These are phyloP conservation scores for Penicillium carneum DNA, from an alignment of 2,329 filamentous ascomycete genomes.

Conservation along the genomic window DNA sequence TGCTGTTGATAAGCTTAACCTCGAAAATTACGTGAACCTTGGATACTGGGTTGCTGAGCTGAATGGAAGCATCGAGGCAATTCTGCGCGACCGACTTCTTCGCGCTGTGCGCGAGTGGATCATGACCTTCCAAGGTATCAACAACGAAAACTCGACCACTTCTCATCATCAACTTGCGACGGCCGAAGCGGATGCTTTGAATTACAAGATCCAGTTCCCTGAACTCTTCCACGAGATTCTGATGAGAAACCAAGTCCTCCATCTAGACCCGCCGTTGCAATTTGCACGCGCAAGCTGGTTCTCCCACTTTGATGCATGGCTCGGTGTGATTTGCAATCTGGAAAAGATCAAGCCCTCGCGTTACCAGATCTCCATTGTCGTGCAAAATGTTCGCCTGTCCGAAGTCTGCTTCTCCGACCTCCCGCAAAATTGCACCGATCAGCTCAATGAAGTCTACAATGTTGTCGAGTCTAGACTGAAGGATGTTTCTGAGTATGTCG, in stretches of 20 bases:
- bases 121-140: conserved; percentile 73
- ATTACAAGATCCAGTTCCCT: conserved; percentile 53
- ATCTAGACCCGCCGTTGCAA: conserved; percentile 90
- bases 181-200: conserved; percentile 41
- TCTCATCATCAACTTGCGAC: conserved; percentile 29
- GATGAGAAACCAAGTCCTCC: conserved; percentile 98
- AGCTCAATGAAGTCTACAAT: conserved; percentile 79
- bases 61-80: conserved; percentile 83
- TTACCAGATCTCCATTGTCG: conserved; percentile 83
- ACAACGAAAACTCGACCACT: conserved; percentile 39
- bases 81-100: conserved; percentile 81
- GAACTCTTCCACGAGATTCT: conserved; percentile 85
- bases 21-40: conserved; percentile 95
- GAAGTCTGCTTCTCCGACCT: conserved; percentile 78
- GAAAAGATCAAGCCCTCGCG: conserved; percentile 93
- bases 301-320: conserved; percentile 88
- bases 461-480: conserved; percentile 82
- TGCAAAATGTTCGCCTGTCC: conserved; percentile 48
- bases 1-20: conserved; percentile 91
- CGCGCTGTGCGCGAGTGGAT: conserved; percentile 88
- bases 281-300: conserved; percentile 94
- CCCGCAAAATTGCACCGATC: conserved; percentile 79
- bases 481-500: conserved; percentile 83
- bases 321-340: conserved; percentile 88
- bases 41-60: conserved; percentile 86